Evolutionary conservation across 441 rosid genomes (phyloP), one percentile per base, ranked within the genome.

Genomic region (Gossypium aridum): DNA sequence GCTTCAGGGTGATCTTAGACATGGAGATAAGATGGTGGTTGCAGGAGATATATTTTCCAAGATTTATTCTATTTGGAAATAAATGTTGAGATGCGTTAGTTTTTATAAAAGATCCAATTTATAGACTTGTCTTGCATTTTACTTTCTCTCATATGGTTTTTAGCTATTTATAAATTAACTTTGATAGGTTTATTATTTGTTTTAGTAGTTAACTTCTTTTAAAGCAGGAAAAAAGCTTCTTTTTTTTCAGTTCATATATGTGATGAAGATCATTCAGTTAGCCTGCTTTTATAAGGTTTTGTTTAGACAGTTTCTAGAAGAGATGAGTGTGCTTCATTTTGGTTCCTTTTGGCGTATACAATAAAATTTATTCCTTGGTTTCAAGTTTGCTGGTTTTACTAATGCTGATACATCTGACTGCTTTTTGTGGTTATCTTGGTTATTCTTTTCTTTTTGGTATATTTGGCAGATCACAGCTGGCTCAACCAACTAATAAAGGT

Each of bases 401-500:
- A n/a, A 65, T 39, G 25, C 14, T 64, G 17, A 19, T 65, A 43
- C 20, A 12, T 39, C 53, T 65, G 28, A 39, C 54, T 43, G 70
- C 54, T 65, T 20, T 22, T 1, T 22, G 31, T 65, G 16, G 3
- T 20, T 65, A 2, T 37, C 31, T 28, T 75, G 4, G 47, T 26
- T 37, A 2, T 25, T 67, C 3, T 45, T 39, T 3, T 67, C 31
- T 12, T 25, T 60, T 61, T 26, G 77, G 75, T 43, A 64, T 82
- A 31, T 79, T 26, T 55, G 72, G 78, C 64, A 88, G 91, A 76
- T 60, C 92, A 71, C 94, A 89, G 81, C 81, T 75, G 10, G 83
- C 80, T 47, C 98, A 89, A 74, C 85, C 88, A 75, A 85, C 86
- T 23, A 90, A 71, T 84, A 96, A 87, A 84, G 97, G 97, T 53